Base-by-base conservation (phyloP, 116 monocot species). In the Cymodocea nodosa region DNA sequence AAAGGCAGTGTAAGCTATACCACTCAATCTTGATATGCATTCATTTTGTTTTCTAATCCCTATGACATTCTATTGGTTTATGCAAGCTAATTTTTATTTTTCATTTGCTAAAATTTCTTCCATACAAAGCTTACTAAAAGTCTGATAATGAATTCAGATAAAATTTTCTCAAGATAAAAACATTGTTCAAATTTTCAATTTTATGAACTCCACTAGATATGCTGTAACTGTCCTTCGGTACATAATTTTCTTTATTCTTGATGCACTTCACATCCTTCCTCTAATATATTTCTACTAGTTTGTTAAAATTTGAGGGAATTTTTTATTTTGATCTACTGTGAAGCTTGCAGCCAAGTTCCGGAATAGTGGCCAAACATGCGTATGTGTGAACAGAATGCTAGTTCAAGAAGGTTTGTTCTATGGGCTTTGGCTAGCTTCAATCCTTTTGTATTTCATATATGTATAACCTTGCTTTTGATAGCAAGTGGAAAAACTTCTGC, bases 301-400 rank as follows among this genome's bases (percentile, higher is more conserved):
- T 30, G 59, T 59, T 7, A 30, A 59, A 8, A 22, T 23, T 59
- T 11, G 25, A 24, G 14, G 59, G 23, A 6, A 10, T 23, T 8
- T 22, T 34, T 59, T 22, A 30, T 22, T 15, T 66, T 50, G 15
- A 16, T 24, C 7, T 51, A 7, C 39, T 61, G 71, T 80, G 59
- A 84, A 97, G 97, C 70, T 97, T 71, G 91, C 85, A 55, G 83
- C 88, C 50, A 97, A 97, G 75, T 97, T 97, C 62, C 83, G 97
- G 24, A 97, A 97, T 71, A 88, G 85, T 62, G 97, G 97, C 49
- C 97, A 97, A 77, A 95, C 95, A 59, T 95, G 95, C 67, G 90
- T 95, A 34, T 95, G 87, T 76, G 95, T 87, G 51, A 97, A 97
- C 78, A 81, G 97, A 78, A 86, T 97, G 66, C 72, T 97, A 59